These are phyloP conservation scores for Trichoderma pleuroti DNA, from an alignment of 2,329 filamentous ascomycete species.

Conservation along the genomic window DNA sequence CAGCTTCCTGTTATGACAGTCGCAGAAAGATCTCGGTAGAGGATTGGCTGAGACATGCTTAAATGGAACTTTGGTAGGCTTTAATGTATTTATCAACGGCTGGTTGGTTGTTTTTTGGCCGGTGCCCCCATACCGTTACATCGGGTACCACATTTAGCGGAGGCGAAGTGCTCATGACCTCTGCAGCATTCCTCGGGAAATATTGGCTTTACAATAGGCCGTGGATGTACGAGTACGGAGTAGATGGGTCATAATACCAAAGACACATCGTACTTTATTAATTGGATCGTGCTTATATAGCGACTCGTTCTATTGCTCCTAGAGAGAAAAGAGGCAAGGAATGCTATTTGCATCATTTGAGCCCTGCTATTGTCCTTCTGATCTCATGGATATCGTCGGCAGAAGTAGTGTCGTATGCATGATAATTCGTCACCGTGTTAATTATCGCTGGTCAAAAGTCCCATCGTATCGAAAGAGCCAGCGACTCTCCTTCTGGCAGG, in stretches of 20 bases:
- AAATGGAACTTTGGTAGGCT: constrained; percentile 9
- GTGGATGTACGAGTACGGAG: neutral
- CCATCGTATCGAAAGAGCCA: neutral
- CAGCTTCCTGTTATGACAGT: neutral
- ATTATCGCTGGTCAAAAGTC: constrained; percentile 1
- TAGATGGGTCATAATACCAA: neutral
- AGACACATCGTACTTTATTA: neutral
- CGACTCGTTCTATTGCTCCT: neutral
- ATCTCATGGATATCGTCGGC: neutral
- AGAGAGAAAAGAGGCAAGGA: neutral
- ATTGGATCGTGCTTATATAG: too few relatives aligned
- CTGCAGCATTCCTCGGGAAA: neutral
- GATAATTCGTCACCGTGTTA: neutral
- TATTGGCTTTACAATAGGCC: neutral
- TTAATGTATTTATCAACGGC: neutral
- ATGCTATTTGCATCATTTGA: neutral
- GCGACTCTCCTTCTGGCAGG: constrained; percentile 13
- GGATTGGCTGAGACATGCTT: constrained; percentile 10
- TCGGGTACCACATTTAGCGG: neutral
- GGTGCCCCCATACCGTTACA: neutral
- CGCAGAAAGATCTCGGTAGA: neutral
- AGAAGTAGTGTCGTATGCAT: neutral
- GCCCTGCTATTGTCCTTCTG: neutral
- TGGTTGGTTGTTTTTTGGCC: neutral
- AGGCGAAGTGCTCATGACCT: neutral